Evolutionary conservation across 2,329 filamentous ascomycete genomes (phyloP).

Genomic region (Xylaria sp.): DNA sequence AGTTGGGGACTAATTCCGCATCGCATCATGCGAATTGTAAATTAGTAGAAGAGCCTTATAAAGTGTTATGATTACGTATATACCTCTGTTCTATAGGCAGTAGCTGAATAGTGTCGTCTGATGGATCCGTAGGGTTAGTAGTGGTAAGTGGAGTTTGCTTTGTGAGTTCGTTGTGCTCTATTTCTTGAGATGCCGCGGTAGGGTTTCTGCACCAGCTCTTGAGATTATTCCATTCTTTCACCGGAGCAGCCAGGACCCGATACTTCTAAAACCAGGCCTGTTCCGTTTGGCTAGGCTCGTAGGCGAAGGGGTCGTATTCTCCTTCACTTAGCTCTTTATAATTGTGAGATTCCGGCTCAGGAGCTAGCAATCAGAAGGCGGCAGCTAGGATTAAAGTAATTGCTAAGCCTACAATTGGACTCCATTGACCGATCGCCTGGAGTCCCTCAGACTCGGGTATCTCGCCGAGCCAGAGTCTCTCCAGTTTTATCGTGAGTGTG

Average conservation of each 20-base stretch:
- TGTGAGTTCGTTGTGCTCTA: not conserved
- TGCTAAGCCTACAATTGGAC: not conserved
- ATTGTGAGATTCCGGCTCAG: not conserved
- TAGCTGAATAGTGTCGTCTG: not conserved
- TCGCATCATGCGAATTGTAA: too few species aligned
- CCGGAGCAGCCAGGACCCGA: not conserved
- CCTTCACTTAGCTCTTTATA: not conserved
- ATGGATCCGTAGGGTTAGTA: not conserved
- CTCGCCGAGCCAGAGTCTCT: not conserved
- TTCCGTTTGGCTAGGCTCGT: not conserved
- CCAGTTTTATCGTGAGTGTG: not conserved
- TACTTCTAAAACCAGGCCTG: slow-evolving; percentile 2
- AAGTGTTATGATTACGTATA: not conserved
- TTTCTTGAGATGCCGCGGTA: not conserved
- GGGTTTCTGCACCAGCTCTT: not conserved
- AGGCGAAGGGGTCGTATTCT: slow-evolving; percentile 1
- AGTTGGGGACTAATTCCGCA: too few species aligned
- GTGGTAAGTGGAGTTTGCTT: not conserved
- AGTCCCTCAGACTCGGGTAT: slow-evolving; percentile 4
- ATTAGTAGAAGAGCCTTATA: too few species aligned
- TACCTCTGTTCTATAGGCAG: not conserved
- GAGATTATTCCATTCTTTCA: slow-evolving; percentile 1
- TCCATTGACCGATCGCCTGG: slow-evolving; percentile 7
- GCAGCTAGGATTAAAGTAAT: not conserved
- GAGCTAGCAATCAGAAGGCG: not conserved